Base-by-base conservation (phyloP, 495 filamentous ascomycete species). In the Tricharina praecox region DNA sequence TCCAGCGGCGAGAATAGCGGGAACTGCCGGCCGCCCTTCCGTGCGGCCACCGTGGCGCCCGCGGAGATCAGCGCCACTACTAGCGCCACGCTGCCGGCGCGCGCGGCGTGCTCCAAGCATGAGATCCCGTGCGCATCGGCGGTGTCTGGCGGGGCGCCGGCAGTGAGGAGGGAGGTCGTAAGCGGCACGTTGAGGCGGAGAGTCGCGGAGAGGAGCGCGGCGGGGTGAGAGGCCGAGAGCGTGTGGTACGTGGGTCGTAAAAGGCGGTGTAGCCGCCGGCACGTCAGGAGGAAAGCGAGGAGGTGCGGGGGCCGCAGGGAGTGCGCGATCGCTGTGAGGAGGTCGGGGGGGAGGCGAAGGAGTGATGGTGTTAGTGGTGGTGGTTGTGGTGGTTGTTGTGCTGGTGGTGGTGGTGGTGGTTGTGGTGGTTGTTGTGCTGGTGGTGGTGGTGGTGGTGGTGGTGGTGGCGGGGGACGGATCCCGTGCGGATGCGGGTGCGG, bases 1-100 rank as follows among this genome's bases (percentile, higher is more conserved):
- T 43, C 40, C 13, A 43, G 40, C 1, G 40, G 40, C 20, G 40
- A 43, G 24, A 43, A 43, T 11, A 43, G 24, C 24, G 40, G 24
- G 24, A 25, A 43, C 23, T 43, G 40, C 1, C 40, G 40, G 8
- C 20, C 23, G 20, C 40, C 40, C 26, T 43, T 43, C 8, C 18
- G 11, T 11, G 26, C 10, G 7, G 24, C 21, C 1, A 43, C 21
- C 10, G 8, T n/a, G 19, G 40, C 40, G 23, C 23, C 20, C 21
- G 7, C 13, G 20, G 21, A 11, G 40, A 43, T 19, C 13, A 43
- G 40, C 7, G 40, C 20, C 8, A 10, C 26, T 9, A 43, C 26
- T 8, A 43, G 13, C 21, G 8, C 7, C 11, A 25, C 26, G 23
- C 20, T 11, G 21, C 40, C 40, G 21, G 13, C 21, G 20, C 40